Evolutionary conservation across 2,329 filamentous ascomycete genomes (phyloP), one percentile per base, ranked within the genome.

Genomic region (Talaromyces funiculosus): DNA sequence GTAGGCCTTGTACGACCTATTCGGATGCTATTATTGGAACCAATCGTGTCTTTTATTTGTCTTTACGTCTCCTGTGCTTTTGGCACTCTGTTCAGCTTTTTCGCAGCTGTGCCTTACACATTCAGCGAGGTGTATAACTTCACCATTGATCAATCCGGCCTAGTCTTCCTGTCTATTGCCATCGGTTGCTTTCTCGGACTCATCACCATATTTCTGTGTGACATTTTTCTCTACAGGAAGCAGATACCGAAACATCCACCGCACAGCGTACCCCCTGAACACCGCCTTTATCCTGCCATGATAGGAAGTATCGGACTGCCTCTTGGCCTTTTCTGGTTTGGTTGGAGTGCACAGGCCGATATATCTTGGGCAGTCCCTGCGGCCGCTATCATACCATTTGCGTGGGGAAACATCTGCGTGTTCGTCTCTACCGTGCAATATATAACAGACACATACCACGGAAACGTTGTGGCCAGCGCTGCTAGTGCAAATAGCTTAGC

Each of bases 161-260:
- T 69, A 5, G 59, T 63, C 5, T 68, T 68, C 26, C 87, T 96
- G 66, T 90, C 89, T 59, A 89, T 96, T 83, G 84, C 90, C 53
- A 64, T 80, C 6, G 90, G 90, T 43, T 84, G 89, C 72, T 60
- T 90, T 5, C 71, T 90, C 51, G 87, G 64, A 16, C 60, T 61
- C 6, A 22, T 65, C n/a, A 64, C 55, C n/a, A 24, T 59, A 24
- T 6, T 43, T 14, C 10, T 43, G 10, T 43, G 40, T 43, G 40
- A 43, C 16, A 43, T 43, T 22, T 14, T 12, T 16, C 22, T 43
- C 20, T 43, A 43, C 7, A 43, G 40, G 20, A 43, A 43, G 40
- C 40, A 43, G 40, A 22, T 43, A 43, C 40, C 40, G 12, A 22
- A 43, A 43, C 40, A 43, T 24, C 18, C 40, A 43, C 40, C 2